Conservation (phyloP, 2,329 filamentous ascomycete species). For the Colletotrichum eleusines region DNA sequence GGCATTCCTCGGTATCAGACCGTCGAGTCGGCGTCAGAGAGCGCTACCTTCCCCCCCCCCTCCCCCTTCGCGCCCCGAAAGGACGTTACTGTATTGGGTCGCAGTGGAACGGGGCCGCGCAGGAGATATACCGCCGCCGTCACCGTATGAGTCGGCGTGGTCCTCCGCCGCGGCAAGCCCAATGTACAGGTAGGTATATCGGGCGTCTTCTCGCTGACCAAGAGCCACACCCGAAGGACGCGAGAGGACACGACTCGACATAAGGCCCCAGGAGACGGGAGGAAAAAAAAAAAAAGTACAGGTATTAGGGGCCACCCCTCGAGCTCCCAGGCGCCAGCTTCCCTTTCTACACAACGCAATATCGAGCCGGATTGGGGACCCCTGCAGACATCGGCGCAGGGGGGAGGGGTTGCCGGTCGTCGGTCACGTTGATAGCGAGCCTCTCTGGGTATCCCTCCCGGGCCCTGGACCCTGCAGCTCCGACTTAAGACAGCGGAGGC, state of each 20-base stretch:
- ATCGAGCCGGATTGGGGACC: slow-evolving; percentile 9
- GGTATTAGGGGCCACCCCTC: slow-evolving; percentile 18
- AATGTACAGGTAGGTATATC: neutral
- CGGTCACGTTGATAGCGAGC: slow-evolving; percentile 8
- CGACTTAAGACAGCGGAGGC: slow-evolving; percentile 16
- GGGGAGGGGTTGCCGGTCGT: neutral
- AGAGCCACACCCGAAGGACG: neutral
- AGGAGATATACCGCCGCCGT: neutral
- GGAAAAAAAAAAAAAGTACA: too few relatives aligned
- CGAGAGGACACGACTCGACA: slow-evolving; percentile 5
- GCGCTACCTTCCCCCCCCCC: too few relatives aligned
- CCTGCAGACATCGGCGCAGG: slow-evolving; percentile 8
- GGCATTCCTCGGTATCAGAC: neutral
- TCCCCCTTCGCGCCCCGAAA: too few relatives aligned
- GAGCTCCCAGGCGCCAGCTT: neutral
- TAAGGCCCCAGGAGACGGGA: neutral
- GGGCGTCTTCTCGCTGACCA: neutral
- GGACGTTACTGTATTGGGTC: neutral
- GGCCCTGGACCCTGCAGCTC: slow-evolving; percentile 27
- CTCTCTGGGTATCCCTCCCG: neutral
- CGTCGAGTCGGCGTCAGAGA: neutral
- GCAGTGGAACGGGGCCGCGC: neutral
- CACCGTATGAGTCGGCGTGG: slow-evolving; percentile 2
- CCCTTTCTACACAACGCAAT: slow-evolving; percentile 19
- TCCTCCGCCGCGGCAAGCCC: neutral